Evolutionary conservation across 805 yeast species (phyloP).

Genomic region (Pichia californica): DNA sequence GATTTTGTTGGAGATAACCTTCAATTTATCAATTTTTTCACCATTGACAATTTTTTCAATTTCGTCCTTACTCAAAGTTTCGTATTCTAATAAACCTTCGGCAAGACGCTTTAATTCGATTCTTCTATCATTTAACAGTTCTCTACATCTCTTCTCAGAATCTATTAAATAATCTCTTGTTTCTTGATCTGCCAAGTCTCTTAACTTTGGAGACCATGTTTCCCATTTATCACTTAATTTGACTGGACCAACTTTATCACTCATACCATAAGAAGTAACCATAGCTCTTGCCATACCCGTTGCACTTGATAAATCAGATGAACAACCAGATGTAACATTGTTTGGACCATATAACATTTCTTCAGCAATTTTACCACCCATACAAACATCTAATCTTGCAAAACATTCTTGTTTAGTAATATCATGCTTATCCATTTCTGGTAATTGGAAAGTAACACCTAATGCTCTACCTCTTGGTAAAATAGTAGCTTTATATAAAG

Average conservation of each 20-base stretch:
- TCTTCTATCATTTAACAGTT: slow-evolving; percentile 51
- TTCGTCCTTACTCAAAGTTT: slow-evolving; percentile 86
- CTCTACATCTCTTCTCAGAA: slow-evolving; percentile 76
- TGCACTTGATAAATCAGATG: slow-evolving; percentile 84
- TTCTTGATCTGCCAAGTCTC: slow-evolving; percentile 90
- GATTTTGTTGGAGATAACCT: slow-evolving; percentile 68
- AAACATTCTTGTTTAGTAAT: slow-evolving; percentile 83
- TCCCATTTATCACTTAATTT: slow-evolving; percentile 87
- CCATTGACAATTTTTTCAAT: slow-evolving; percentile 83
- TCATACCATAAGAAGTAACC: slow-evolving; percentile 97
- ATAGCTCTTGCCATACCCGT: slow-evolving; percentile 91
- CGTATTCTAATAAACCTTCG: slow-evolving; percentile 89
- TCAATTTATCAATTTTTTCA: slow-evolving; percentile 61
- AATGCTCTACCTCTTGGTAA: slow-evolving; percentile 95
- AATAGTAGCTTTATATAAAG: slow-evolving; percentile 93
- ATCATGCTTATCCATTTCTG: slow-evolving; percentile 97
- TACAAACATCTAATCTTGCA: slow-evolving; percentile 91
- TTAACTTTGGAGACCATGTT: slow-evolving; percentile 83
- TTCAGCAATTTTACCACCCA: slow-evolving; percentile 99
- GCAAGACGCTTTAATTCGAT: slow-evolving; percentile 82
- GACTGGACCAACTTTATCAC: slow-evolving; percentile 88
- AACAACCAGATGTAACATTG: slow-evolving; percentile 92
- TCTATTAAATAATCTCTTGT: slow-evolving; percentile 67
- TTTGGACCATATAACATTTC: slow-evolving; percentile 86
- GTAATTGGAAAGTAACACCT: slow-evolving; percentile 95